phyloP scores from a whole-genome alignment of 2,329 filamentous ascomycete genomes.

The Chaetomium strumarium region DNA sequence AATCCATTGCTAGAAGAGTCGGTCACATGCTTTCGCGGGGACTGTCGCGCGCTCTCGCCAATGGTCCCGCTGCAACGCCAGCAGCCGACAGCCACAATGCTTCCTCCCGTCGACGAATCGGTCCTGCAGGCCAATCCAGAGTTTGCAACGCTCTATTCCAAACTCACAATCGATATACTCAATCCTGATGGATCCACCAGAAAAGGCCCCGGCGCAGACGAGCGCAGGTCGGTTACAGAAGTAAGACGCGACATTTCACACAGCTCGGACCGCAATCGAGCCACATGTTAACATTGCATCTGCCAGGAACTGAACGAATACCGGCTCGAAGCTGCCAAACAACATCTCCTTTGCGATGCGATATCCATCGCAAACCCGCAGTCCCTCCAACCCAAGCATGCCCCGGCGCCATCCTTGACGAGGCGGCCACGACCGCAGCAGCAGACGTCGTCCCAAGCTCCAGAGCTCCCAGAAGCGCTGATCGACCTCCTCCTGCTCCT shows the following conservation, averaged over 20 bases:
- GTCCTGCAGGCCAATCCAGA: conserved; percentile 52
- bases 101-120: conserved; percentile 52
- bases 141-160: conserved; percentile 53
- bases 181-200: conserved; percentile 54
- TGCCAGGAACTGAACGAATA: conserved; percentile 44
- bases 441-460: conserved; percentile 15
- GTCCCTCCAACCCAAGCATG: conserved; percentile 9
- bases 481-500: conserved; percentile 51
- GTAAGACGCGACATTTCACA: conserved; percentile 31
- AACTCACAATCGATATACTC: conserved; percentile 48
- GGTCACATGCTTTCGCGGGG: conserved; percentile 21
- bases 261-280: not conserved
- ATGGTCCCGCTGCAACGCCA: no score
- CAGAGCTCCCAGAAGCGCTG: conserved; percentile 31
- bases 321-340: conserved; percentile 44
- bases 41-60: not conserved
- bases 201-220: conserved; percentile 43
- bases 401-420: conserved; percentile 11
- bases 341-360: conserved; percentile 46
- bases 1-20: not conserved
- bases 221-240: conserved; percentile 44
- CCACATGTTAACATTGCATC: not conserved
- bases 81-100: conserved; percentile 35
- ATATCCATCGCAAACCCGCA: conserved; percentile 37
- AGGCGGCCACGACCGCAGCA: conserved; percentile 22